Base-by-base conservation (phyloP, 2,329 filamentous ascomycete species). In the Colletotrichum siamense region DNA sequence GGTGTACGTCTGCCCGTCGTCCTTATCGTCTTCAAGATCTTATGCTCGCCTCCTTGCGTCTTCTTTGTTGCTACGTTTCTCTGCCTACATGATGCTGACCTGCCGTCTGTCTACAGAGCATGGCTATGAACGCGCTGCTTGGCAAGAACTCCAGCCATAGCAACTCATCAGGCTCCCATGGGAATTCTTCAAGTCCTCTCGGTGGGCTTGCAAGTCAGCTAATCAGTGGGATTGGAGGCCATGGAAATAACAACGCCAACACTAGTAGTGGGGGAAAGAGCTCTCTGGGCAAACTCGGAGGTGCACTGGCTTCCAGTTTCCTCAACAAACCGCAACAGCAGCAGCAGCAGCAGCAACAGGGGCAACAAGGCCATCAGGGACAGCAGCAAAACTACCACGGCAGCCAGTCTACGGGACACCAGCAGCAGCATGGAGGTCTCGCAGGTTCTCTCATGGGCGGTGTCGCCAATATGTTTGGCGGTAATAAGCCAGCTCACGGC, bases 51-150 rank as follows among this genome's bases (percentile, higher is more conserved):
- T 59, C 12, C 55, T 28, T 28, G 13, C 22, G 61, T 64, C 5
- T 64, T 22, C 49, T 73, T 39, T 32, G 16, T 15, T 55, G 16
- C 18, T 36, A 28, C 26, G 44, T 22, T 52, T 52, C 44, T 52
- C 44, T 52, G 10, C 44, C 6, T n/a, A 52, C 36, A 59, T 5
- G 13, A 22, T 74, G 61, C 70, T 76, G 64, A 71, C 57, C 32
- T 69, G 39, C 69, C 39, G 66, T 79, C 71, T 63, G 52, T 74
- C 26, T 28, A 68, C 79, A 93, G 91, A 89, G 86, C 80, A 89
- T 93, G 82, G 91, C 92, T 15, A 87, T 92, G 83, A 93, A 92
- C 81, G 86, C 90, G 61, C 86, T 94, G 61, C 85, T 92, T 64
- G 81, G 89, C 71, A 87, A 86, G 69, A 85, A 87, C 71, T 89